phyloP scores from a whole-genome alignment of 1,139 yeast genomes.

The Pichia sp. region DNA sequence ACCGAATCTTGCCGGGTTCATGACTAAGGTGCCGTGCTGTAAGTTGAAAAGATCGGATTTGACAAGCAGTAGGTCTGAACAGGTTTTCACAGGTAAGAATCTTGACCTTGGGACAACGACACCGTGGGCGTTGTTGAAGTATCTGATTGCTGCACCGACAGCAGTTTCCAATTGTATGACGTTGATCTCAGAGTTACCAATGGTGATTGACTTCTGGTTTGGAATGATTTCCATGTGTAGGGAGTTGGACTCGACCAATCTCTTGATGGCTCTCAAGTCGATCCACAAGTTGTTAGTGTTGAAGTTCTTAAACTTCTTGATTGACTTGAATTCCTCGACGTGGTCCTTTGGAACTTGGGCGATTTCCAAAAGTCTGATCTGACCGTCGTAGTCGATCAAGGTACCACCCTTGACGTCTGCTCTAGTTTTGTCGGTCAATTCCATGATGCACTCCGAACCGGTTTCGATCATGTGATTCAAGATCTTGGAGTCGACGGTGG shows the following conservation, averaged over 20 bases:
- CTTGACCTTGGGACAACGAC: conserved; percentile 97
- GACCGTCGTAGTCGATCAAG: conserved; percentile 90
- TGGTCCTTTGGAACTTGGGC: conserved; percentile 99
- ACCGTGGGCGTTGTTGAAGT: conserved; percentile 93
- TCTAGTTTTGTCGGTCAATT: conserved; percentile 95
- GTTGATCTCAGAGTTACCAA: conserved; percentile 72
- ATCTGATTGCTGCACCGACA: conserved; percentile 98
- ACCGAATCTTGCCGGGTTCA: conserved; percentile 85
- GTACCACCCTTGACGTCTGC: conserved; percentile 99
- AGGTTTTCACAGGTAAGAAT: conserved; percentile 96
- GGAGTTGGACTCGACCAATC: conserved; percentile 79
- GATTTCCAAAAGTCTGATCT: conserved; percentile 89
- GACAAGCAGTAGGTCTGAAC: conserved; percentile 88
- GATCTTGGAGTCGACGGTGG: conserved; percentile 90
- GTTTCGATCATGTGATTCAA: conserved; percentile 90
- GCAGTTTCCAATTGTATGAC: conserved; percentile 97
- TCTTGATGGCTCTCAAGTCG: conserved; percentile 88
- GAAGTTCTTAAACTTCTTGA: conserved; percentile 95
- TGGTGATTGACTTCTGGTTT: conserved; percentile 76
- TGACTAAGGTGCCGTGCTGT: conserved; percentile 85
- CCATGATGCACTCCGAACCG: conserved; percentile 94
- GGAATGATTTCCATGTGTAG: conserved; percentile 94
- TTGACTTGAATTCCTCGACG: conserved; percentile 95
- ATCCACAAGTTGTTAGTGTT: conserved; percentile 98
- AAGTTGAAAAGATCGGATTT: conserved; percentile 92